These are phyloP conservation scores for Stagonosporopsis rhizophila DNA, from an alignment of 2,329 filamentous ascomycete genomes.

Conservation along the genomic window DNA sequence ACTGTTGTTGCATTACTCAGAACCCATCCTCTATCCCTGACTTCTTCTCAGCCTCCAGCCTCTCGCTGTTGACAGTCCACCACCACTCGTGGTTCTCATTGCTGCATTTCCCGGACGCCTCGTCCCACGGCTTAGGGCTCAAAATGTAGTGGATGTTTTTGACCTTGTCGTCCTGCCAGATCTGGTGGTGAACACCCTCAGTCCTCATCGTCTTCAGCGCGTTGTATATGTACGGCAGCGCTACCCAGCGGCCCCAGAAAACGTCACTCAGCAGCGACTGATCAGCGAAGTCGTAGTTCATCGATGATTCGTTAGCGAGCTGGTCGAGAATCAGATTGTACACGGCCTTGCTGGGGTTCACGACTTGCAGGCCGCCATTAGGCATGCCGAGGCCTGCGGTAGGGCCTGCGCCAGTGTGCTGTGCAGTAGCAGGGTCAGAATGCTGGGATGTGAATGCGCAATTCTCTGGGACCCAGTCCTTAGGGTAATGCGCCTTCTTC, in stretches of 20 bases:
- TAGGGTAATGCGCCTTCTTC: conserved; percentile 78
- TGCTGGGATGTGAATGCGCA: conserved; percentile 69
- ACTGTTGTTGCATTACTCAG: conserved; percentile 28
- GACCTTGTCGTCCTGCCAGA: conserved; percentile 66
- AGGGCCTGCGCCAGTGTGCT: conserved; percentile 58
- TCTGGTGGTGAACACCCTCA: conserved; percentile 63
- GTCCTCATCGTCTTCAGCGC: conserved; percentile 66
- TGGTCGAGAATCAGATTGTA: conserved; percentile 61
- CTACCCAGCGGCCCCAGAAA: conserved; percentile 65
- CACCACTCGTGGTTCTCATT: conserved; percentile 65
- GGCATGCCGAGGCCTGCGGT: conserved; percentile 63
- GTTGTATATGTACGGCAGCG: conserved; percentile 67
- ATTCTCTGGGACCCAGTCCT: conserved; percentile 69
- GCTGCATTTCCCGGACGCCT: conserved; percentile 53
- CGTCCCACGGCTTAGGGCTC: conserved; percentile 69
- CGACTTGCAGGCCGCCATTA: conserved; percentile 67
- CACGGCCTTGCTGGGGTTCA: conserved; percentile 62
- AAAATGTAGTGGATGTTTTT: conserved; percentile 71
- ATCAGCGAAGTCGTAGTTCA: conserved; percentile 66
- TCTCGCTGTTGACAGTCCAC: conserved; percentile 60
- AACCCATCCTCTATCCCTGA: conserved; percentile 61
- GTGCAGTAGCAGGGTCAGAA: conserved; percentile 57
- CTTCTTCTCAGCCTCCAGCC: conserved; percentile 57
- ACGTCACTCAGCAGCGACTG: conserved; percentile 65
- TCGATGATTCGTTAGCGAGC: conserved; percentile 55